phyloP scores from a whole-genome alignment of 2,329 filamentous ascomycete species.

The Penicillium sp. region DNA sequence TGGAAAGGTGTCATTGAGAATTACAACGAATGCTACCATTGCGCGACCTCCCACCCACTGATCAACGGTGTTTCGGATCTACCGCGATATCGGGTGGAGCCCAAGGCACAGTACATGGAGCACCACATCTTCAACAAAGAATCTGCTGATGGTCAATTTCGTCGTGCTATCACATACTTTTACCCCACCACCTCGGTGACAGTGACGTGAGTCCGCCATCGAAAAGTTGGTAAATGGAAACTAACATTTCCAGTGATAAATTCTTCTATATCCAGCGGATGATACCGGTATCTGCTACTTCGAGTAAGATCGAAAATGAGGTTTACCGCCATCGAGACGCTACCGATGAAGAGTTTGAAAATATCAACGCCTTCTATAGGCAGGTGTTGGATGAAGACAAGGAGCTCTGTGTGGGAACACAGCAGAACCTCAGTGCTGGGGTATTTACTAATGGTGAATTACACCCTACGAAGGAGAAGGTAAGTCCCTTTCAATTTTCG shows the following conservation, averaged over 20 bases:
- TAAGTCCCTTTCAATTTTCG: not conserved
- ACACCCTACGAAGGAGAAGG: slow-evolving; percentile 62
- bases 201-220: slow-evolving; percentile 29
- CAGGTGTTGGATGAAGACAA: slow-evolving; percentile 66
- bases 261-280: slow-evolving; percentile 67
- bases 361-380: slow-evolving; percentile 62
- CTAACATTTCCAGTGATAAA: slow-evolving; percentile 36
- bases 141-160: slow-evolving; percentile 49
- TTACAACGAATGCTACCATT: slow-evolving; percentile 31
- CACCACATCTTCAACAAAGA: slow-evolving; percentile 53
- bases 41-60: slow-evolving; percentile 26
- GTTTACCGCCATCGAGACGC: slow-evolving; percentile 63
- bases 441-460: slow-evolving; percentile 64
- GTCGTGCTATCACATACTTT: slow-evolving; percentile 31
- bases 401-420: slow-evolving; percentile 58
- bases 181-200: slow-evolving; percentile 33
- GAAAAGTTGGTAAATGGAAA: not conserved
- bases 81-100: slow-evolving; percentile 55
- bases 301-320: slow-evolving; percentile 60
- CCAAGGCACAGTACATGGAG: slow-evolving; percentile 52
- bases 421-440: slow-evolving; percentile 61
- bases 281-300: slow-evolving; percentile 55
- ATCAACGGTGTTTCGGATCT: slow-evolving; percentile 53
- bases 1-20: slow-evolving; percentile 29
- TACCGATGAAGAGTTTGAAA: slow-evolving; percentile 57